Evolutionary conservation across 139 green algal species (phyloP).

Genomic region (Chlorella sp.): DNA sequence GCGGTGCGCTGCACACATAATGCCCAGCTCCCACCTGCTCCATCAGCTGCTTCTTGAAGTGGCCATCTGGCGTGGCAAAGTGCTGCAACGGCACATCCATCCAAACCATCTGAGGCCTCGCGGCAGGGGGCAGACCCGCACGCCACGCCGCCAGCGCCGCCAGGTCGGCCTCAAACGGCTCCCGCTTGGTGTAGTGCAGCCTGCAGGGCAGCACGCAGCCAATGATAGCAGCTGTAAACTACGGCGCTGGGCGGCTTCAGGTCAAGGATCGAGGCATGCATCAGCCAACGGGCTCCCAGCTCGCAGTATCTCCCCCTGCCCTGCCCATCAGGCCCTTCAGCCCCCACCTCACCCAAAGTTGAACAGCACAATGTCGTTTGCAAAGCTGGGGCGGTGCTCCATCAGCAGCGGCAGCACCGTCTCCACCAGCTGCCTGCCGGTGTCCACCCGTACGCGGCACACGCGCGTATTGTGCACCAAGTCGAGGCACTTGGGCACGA

Average conservation of each 20-base stretch:
- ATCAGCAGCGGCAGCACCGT: neutral
- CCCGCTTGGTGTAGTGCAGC: neutral
- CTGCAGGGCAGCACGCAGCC: neutral
- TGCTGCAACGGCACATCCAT: constrained; percentile 13
- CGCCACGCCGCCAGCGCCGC: too few relatives aligned
- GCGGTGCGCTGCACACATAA: too few relatives aligned
- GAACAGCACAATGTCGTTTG: neutral
- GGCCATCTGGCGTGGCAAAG: neutral
- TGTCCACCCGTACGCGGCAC: constrained; percentile 1
- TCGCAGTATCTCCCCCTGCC: too few relatives aligned
- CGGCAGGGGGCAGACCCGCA: neutral
- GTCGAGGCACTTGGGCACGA: neutral
- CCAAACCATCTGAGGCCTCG: neutral
- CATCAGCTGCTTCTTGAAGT: neutral
- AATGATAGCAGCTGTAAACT: too few relatives aligned
- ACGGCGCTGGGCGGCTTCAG: too few relatives aligned
- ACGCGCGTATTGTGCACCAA: constrained; percentile 12
- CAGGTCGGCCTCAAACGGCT: too few relatives aligned
- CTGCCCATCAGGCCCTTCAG: neutral
- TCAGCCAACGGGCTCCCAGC: too few relatives aligned
- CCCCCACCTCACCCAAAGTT: constrained; percentile 2
- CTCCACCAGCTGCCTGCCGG: neutral
- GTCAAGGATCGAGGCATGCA: neutral
- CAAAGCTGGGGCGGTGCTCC: neutral
- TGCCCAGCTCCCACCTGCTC: neutral